A percentile compares a stretch with the other conserved stretches of the same genome.
phyloP scores from a whole-genome alignment of 23 red algal species.

The Gracilaria gracilis region DNA sequence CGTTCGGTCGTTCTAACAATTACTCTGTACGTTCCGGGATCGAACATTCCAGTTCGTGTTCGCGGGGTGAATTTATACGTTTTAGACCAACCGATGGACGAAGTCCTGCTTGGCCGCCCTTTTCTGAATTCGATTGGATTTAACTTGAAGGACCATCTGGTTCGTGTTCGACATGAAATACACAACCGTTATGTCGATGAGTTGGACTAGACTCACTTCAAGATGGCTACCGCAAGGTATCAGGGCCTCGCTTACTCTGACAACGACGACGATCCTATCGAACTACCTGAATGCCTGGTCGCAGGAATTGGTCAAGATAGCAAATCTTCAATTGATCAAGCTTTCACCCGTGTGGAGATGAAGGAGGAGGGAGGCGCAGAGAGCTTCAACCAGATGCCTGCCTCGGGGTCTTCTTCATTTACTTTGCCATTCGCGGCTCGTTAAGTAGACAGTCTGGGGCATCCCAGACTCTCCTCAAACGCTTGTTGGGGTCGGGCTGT shows the following conservation, averaged over 20 bases:
- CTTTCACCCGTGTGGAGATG: too few relatives aligned
- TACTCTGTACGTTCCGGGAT: slow-evolving; percentile 6
- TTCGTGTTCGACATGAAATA: background rate
- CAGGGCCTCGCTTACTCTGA: background rate
- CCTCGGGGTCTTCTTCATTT: too few relatives aligned
- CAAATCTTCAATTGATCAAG: background rate
- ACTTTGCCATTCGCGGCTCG: too few relatives aligned
- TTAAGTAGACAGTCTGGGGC: too few relatives aligned
- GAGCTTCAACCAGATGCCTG: too few relatives aligned
- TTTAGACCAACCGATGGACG: slow-evolving; percentile 22
- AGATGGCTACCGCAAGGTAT: background rate
- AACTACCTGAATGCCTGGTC: slow-evolving; percentile 2
- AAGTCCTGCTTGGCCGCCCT: slow-evolving; percentile 3
- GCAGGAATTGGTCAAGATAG: slow-evolving; percentile 3
- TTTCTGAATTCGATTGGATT: slow-evolving; percentile 38
- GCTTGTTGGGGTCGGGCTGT: too few relatives aligned
- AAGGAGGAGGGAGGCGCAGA: too few relatives aligned
- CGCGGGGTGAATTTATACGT: slow-evolving; percentile 14
- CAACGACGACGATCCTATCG: slow-evolving; percentile 31
- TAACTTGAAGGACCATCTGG: too few relatives aligned
- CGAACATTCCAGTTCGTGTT: slow-evolving; percentile 16
- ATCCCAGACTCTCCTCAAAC: too few relatives aligned
- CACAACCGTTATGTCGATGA: background rate
- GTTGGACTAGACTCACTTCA: background rate
- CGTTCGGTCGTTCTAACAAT: too few relatives aligned